These are phyloP conservation scores for Liquidambar formosana DNA, from an alignment of 164 flowering plant genomes.

Conservation along the genomic window DNA sequence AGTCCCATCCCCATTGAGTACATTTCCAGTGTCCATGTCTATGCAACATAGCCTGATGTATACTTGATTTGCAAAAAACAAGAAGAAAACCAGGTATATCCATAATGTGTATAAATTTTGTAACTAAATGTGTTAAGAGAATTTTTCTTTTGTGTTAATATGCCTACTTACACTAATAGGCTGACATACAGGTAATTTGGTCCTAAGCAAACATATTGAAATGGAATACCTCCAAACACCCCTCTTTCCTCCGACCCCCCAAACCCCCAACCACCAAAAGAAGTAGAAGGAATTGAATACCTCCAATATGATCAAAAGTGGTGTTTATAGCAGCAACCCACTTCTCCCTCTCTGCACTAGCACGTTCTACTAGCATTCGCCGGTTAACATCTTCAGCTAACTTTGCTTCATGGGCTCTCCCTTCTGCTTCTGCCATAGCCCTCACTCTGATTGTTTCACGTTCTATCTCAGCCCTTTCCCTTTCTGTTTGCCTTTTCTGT, in stretches of 20 bases:
- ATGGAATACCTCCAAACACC: too few relatives aligned
- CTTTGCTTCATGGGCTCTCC: slow-evolving; percentile 89
- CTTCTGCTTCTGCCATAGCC: slow-evolving; percentile 95
- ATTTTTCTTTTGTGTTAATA: too few relatives aligned
- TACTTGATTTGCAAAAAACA: background rate
- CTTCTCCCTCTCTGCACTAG: slow-evolving; percentile 80
- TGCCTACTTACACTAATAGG: too few relatives aligned
- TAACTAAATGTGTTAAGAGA: background rate
- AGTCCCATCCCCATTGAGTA: too few relatives aligned
- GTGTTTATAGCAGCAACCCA: slow-evolving; percentile 93
- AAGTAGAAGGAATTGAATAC: slow-evolving; percentile 25
- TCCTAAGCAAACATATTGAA: too few relatives aligned
- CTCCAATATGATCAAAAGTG: slow-evolving; percentile 90
- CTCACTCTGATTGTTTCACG: slow-evolving; percentile 80
- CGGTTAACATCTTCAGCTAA: slow-evolving; percentile 82
- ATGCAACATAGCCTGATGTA: background rate
- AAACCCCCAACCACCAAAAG: too few relatives aligned
- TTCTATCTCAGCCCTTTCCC: slow-evolving; percentile 83
- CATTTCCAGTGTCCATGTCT: too few relatives aligned
- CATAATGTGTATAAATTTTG: background rate
- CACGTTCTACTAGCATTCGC: slow-evolving; percentile 70
- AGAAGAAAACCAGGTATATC: background rate
- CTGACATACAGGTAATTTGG: too few relatives aligned
- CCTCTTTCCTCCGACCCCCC: too few relatives aligned
- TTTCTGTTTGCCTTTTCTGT: slow-evolving; percentile 86